These are phyloP conservation scores for Alternaria sp. DNA, from an alignment of 2,329 filamentous ascomycete species.

Conservation along the genomic window DNA sequence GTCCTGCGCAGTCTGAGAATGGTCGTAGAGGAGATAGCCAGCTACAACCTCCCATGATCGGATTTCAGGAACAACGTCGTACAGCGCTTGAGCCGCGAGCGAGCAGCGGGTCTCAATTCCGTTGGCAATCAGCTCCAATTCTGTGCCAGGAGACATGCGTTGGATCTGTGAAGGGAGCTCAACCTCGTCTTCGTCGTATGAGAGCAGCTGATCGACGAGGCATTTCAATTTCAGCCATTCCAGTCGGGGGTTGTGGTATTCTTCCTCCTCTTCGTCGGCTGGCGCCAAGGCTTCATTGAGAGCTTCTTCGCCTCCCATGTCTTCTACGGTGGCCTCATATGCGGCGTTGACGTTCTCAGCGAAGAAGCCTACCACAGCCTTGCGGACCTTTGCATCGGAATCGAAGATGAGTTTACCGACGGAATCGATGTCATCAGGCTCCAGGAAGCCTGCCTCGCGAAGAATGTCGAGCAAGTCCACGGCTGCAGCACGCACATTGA, in stretches of 20 bases:
- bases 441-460: slow-evolving; percentile 82
- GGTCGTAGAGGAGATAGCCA: slow-evolving; percentile 90
- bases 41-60: slow-evolving; percentile 87
- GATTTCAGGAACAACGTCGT: slow-evolving; percentile 80
- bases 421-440: slow-evolving; percentile 88
- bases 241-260: slow-evolving; percentile 75
- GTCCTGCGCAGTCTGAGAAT: slow-evolving; percentile 66
- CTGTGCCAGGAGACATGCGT: slow-evolving; percentile 50
- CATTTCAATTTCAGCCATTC: slow-evolving; percentile 94
- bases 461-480: slow-evolving; percentile 84
- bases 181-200: slow-evolving; percentile 75
- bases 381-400: slow-evolving; percentile 80
- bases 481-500: slow-evolving; percentile 77
- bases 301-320: slow-evolving; percentile 79
- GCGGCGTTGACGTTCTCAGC: slow-evolving; percentile 83
- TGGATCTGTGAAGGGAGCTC: slow-evolving; percentile 60
- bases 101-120: slow-evolving; percentile 81
- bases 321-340: slow-evolving; percentile 79
- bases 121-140: slow-evolving; percentile 61
- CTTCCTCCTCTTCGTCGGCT: slow-evolving; percentile 73
- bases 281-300: slow-evolving; percentile 77
- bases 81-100: slow-evolving; percentile 83
- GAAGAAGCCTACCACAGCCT: slow-evolving; percentile 90
- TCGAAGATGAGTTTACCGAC: slow-evolving; percentile 91
- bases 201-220: slow-evolving; percentile 79